These are phyloP conservation scores for Bipolaris cookei DNA, from an alignment of 2,329 filamentous ascomycete species.

Conservation along the genomic window DNA sequence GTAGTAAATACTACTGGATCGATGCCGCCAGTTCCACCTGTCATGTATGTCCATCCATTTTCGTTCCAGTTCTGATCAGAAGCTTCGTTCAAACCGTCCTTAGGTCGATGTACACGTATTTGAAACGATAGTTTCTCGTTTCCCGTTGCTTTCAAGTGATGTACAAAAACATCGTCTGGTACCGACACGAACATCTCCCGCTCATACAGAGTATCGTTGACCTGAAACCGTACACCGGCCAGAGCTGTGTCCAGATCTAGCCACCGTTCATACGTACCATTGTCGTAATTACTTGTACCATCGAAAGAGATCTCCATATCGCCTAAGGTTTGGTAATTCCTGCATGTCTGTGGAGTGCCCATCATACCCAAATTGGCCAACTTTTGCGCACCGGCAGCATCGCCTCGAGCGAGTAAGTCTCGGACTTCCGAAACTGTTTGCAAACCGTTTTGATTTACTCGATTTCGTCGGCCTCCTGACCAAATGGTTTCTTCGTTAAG, in stretches of 20 bases:
- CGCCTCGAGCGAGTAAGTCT: constrained; percentile 2
- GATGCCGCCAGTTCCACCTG: constrained; percentile 6
- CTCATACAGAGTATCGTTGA: constrained; percentile 7
- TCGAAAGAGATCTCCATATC: constrained; percentile 12
- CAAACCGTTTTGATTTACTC: constrained; percentile 30
- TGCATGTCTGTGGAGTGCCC: constrained; percentile 7
- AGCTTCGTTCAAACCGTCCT: constrained; percentile 9
- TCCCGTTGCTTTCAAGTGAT: constrained; percentile 5
- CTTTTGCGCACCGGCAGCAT: constrained; percentile 6
- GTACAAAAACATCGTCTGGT: constrained; percentile 20
- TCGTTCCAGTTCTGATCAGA: constrained; percentile 12
- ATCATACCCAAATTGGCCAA: constrained; percentile 13
- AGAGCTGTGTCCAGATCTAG: constrained; percentile 1
- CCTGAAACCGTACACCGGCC: constrained; percentile 1
- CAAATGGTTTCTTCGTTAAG: constrained; percentile 57
- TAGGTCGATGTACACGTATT: constrained; percentile 10
- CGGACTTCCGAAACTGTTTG: constrained; percentile 9
- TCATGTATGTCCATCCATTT: constrained; percentile 8
- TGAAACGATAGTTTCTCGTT: constrained; percentile 7
- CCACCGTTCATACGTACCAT: constrained; percentile 6
- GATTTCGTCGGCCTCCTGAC: constrained; percentile 47
- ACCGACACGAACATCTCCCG: constrained; percentile 10
- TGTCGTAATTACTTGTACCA: constrained; percentile 2
- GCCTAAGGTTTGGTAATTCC: constrained; percentile 9
- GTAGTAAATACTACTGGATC: constrained; percentile 8